These are phyloP conservation scores for Tephrocybe rancida DNA, from an alignment of 768 basidiomycete species.

Conservation along the genomic window DNA sequence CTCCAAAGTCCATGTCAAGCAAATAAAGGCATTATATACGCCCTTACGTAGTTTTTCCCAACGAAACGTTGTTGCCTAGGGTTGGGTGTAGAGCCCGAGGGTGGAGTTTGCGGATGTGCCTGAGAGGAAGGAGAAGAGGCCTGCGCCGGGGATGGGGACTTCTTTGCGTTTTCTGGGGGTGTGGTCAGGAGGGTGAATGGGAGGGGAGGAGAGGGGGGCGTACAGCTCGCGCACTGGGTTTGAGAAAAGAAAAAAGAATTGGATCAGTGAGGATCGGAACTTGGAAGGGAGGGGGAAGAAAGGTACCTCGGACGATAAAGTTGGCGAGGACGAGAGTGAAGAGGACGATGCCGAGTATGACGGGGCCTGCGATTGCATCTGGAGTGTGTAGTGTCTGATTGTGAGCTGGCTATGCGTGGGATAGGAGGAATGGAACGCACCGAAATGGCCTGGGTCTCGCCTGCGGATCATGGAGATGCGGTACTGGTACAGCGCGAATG, in stretches of 20 bases:
- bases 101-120: background rate
- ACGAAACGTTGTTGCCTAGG: too few relatives aligned
- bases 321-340: slow-evolving; percentile 90
- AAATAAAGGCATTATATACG: too few relatives aligned
- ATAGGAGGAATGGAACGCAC: slow-evolving; percentile 40
- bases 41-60: too few relatives aligned
- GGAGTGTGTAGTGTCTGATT: background rate
- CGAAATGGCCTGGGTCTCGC: slow-evolving; percentile 87
- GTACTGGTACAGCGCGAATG: slow-evolving; percentile 82
- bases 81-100: slow-evolving; percentile 11
- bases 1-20: too few relatives aligned
- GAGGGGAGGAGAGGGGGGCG: slow-evolving; percentile 9
- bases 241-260: background rate
- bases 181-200: background rate
- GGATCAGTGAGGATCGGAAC: slow-evolving; percentile 5
- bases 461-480: slow-evolving; percentile 90
- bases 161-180: slow-evolving; percentile 24
- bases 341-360: slow-evolving; percentile 78
- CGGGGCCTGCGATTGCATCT: slow-evolving; percentile 85
- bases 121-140: slow-evolving; percentile 17
- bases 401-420: background rate
- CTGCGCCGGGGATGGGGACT: slow-evolving; percentile 31
- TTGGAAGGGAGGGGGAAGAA: slow-evolving; percentile 3
- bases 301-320: slow-evolving; percentile 79
- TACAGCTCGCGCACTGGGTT: slow-evolving; percentile 63